Base-by-base conservation (phyloP, 2,329 filamentous ascomycete genomes). In the Talaromyces funiculosus region DNA sequence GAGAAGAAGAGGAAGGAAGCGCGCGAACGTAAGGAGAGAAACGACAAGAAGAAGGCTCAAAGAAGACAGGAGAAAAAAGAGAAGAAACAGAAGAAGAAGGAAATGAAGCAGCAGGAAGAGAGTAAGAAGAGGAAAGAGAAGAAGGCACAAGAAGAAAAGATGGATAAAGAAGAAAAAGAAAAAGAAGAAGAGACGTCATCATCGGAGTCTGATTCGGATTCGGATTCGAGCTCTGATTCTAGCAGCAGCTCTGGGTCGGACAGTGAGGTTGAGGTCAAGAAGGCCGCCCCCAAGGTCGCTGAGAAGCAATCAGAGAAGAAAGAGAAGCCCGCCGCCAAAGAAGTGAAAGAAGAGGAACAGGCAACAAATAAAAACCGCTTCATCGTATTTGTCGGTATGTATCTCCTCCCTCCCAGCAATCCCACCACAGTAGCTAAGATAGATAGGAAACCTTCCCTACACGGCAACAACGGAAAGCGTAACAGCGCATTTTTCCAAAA, bases 371-470 rank as follows among this genome's bases (percentile, higher is more conserved):
- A 80, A 61, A 73, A 79, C 16, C 83, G 88, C 62, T 91, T 90
- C 78, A 90, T 92, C 63, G 84, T 88, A 68, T 94, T 94, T 76
- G 86, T 93, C 65, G 88, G 85, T 85, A 77, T 22, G 77, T 71
- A 29, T 49, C 7, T 14, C 20, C 2, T 16, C 4, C 18, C 16
- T 8, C 16, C 8, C 31, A 20, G 16, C 18, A 37, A 42, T 61
- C 2, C 20, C 4, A 31, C n/a, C n/a, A 31, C 22, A 22, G n/a
- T n/a, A n/a, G n/a, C n/a, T n/a, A n/a, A n/a, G 20, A 14, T 6
- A 35, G 65, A 69, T 66, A 84, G 90, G 93, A 73, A 97, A 97
- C 78, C 87, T 97, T 5, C 93, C 93, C 54, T 97, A 86, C 83
- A 86, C 82, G 63, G 90, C 91, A 42, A 96, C 88, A 3, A 81